Percentiles rank a stretch among this genome's conserved stretches.
Conservation (phyloP, 192 early-diverging fungal genomes). For the Mortierella antarctica region DNA sequence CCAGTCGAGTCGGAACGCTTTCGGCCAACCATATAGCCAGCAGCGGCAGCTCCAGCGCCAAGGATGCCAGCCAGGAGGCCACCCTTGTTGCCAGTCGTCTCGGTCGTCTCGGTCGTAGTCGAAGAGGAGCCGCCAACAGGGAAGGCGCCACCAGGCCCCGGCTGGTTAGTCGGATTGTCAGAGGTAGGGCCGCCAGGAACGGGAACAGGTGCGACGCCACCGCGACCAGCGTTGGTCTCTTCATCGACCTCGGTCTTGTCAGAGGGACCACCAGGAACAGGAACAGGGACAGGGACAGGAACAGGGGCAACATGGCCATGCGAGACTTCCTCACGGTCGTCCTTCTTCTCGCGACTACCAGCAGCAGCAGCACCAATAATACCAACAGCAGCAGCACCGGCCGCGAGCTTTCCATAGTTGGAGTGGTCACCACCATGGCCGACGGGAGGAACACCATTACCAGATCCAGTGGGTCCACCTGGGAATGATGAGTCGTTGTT, state of each 20-base stretch:
- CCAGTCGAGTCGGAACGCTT: constrained; percentile 2
- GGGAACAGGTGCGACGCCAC: constrained; percentile 3
- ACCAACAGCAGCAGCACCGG: constrained; percentile 1
- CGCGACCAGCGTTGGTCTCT: constrained; percentile 8
- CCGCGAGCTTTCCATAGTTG: constrained; percentile 12
- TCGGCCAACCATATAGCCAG: constrained; percentile 15
- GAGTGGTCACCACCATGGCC: constrained; percentile 3
- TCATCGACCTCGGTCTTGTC: constrained; percentile 4
- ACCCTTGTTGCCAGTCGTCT: not conserved
- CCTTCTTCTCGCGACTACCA: constrained; percentile 28
- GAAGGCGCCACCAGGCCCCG: constrained; percentile 22
- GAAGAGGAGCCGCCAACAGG: constrained; percentile 24
- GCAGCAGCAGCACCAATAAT: constrained; percentile 1
- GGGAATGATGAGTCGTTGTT: constrained; percentile 5
- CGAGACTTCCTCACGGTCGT: constrained; percentile 25
- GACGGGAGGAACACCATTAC: constrained; percentile 13
- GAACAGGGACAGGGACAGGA: constrained; percentile 27
- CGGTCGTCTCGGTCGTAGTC: constrained; percentile 21
- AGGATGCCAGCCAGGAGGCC: not conserved
- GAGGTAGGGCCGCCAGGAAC: constrained; percentile 34
- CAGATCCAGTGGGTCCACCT: constrained; percentile 25
- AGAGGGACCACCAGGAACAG: constrained; percentile 17
- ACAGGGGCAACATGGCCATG: constrained; percentile 47
- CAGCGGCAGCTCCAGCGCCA: constrained; percentile 11
- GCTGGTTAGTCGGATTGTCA: constrained; percentile 15